Conservation (phyloP, 768 basidiomycete species). For the Lactifluus subvellereus region DNA sequence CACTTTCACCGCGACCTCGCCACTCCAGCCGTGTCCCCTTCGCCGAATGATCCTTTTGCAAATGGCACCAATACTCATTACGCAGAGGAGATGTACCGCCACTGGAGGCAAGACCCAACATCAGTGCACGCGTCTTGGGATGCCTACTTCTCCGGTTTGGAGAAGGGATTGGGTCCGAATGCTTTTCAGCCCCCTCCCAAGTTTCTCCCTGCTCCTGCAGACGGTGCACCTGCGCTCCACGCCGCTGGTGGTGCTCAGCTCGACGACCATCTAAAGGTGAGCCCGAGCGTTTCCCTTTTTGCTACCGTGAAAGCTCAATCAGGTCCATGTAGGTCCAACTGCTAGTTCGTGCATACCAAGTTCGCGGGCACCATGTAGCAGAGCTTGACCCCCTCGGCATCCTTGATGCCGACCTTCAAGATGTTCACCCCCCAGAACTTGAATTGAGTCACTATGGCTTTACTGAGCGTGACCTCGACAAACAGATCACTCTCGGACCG, state of each 20-base stretch:
- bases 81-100: conserved; percentile 93
- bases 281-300: conserved; percentile 15
- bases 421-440: conserved; percentile 78
- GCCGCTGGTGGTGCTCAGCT: conserved; percentile 68
- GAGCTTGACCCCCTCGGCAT: conserved; percentile 96
- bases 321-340: conserved; percentile 72
- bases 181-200: conserved; percentile 84
- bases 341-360: conserved; percentile 97
- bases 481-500: conserved; percentile 89
- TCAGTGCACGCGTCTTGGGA: conserved; percentile 95
- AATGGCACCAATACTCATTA: conserved; percentile 96
- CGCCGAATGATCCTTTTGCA: conserved; percentile 81
- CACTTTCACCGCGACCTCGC: conserved; percentile 38
- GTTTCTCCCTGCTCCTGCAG: conserved; percentile 63
- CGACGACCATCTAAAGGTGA: conserved; percentile 90
- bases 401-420: conserved; percentile 78
- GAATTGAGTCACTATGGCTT: conserved; percentile 94
- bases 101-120: conserved; percentile 84
- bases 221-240: conserved; percentile 74
- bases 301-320: conserved; percentile 7
- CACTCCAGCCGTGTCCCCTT: conserved; percentile 48
- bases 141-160: conserved; percentile 89
- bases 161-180: conserved; percentile 75
- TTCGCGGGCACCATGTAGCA: conserved; percentile 94
- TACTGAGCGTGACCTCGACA: conserved; percentile 88